Evolutionary conservation across 768 basidiomycete genomes (phyloP).

Genomic region (Tulasnella sp.): DNA sequence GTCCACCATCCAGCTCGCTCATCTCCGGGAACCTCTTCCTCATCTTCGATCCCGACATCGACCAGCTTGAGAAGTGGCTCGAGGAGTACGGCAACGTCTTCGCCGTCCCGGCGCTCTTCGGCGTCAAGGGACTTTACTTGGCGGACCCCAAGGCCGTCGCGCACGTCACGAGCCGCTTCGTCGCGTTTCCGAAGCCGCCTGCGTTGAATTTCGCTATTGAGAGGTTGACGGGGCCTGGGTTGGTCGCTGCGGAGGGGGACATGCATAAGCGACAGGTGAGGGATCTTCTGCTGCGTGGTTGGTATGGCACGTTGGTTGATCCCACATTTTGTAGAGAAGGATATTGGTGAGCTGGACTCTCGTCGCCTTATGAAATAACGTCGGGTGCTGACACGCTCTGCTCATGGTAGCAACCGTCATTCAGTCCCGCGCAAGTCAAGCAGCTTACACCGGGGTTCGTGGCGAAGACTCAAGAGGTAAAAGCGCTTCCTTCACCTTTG

Average conservation of each 20-base stretch:
- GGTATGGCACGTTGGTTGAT: too few species aligned
- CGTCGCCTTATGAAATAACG: background rate
- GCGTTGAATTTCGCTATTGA: background rate
- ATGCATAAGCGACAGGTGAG: background rate
- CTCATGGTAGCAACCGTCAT: background rate
- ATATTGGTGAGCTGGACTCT: background rate
- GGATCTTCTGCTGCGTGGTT: background rate
- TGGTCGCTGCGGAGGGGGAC: background rate
- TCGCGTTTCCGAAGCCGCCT: background rate
- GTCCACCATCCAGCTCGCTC: background rate
- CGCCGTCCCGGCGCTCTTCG: background rate
- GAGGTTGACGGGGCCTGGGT: background rate
- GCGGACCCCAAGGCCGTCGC: background rate
- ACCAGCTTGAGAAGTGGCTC: constrained; percentile 1
- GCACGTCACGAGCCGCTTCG: background rate
- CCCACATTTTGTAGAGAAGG: background rate
- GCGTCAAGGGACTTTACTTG: background rate
- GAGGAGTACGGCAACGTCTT: background rate
- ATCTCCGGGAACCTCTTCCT: background rate
- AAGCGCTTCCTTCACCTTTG: background rate
- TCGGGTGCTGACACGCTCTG: too few species aligned
- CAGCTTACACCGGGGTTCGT: constrained; percentile 46
- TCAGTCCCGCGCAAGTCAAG: constrained; percentile 37
- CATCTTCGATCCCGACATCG: background rate
- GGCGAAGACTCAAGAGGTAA: constrained; percentile 43